Conservation (phyloP, 1,139 yeast genomes). For the Scheffersomyces cryptocercus region DNA sequence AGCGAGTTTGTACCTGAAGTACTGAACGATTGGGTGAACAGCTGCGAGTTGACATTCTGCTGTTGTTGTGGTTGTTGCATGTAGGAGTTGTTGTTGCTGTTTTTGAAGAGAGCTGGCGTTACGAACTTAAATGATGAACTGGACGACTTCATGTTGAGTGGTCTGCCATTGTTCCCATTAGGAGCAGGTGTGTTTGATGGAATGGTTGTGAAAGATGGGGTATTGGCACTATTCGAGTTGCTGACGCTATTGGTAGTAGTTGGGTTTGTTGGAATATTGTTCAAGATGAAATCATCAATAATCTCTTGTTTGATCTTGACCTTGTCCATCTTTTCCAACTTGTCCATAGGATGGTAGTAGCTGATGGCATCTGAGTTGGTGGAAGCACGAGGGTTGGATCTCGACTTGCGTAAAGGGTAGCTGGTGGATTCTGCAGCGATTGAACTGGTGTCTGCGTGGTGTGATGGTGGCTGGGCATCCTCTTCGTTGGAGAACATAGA, state of each 20-base stretch:
- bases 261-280: slow-evolving; percentile 35
- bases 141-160: background rate
- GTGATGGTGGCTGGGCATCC: slow-evolving; percentile 12
- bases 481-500: slow-evolving; percentile 33
- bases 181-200: background rate
- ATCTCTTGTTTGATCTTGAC: slow-evolving; percentile 41
- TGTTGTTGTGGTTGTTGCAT: slow-evolving; percentile 3
- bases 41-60: slow-evolving; percentile 1
- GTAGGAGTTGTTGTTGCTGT: slow-evolving; percentile 8
- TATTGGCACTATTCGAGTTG: background rate
- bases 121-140: slow-evolving; percentile 12
- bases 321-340: slow-evolving; percentile 20
- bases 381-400: slow-evolving; percentile 10
- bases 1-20: slow-evolving; percentile 20
- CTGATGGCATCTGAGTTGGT: background rate
- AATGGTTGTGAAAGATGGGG: too few species aligned
- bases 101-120: slow-evolving; percentile 18
- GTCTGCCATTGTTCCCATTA: background rate
- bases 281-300: slow-evolving; percentile 40
- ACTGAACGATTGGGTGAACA: slow-evolving; percentile 1
- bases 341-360: slow-evolving; percentile 1
- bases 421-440: slow-evolving; percentile 1
- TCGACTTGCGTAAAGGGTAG: slow-evolving; percentile 13
- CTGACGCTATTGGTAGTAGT: slow-evolving; percentile 1
- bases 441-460: background rate